Base-by-base conservation (phyloP, 495 filamentous ascomycete genomes). In the Penicillium waksmanii region DNA sequence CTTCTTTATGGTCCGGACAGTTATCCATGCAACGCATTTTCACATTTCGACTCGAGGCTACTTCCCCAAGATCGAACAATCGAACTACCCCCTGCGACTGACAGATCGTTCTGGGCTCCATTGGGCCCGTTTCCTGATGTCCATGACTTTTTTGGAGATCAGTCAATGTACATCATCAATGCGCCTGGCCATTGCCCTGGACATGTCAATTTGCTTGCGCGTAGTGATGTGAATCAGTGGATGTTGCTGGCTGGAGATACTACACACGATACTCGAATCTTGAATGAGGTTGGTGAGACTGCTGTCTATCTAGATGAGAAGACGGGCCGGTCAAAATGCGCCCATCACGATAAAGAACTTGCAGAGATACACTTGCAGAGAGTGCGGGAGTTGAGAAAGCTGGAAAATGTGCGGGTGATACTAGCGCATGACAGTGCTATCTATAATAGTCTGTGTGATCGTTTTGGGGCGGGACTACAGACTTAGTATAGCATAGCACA, bases 211-310 rank as follows among this genome's bases (percentile, higher is more conserved):
- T 65, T 82, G 12, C 73, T 84, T 4, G 71, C 63, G 9, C 70
- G 73, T 0, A 47, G 67, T 1, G 63, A 52, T 0, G 54, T 65
- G 3, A 43, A 33, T 11, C n/a, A 49, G 31, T 77, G 66, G 27
- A 66, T 80, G 10, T 82, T 80, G 51, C 67, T 84, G 0, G 79
- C 66, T 15, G 80, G 75, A 1, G 80, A 82, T 65, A 73, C 76
- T 46, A 80, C 76, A 48, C 81, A 82, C 57, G 75, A 84, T 55
- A 54, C 62, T 3, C 65, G 79, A 19, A 68, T 82, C 7, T 53
- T 82, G 44, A 66, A 51, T n/a, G 70, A 70, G 5, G 76, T 77
- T 58, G 70, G 68, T 31, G 69, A 71, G 3, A 80, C 80, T 55
- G 80, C 71, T 34, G n/a, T 27, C 3, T 56, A 43, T 25, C 21